phyloP scores from a whole-genome alignment of 169 alveolate species.

The Cryptosporidium sp. region DNA sequence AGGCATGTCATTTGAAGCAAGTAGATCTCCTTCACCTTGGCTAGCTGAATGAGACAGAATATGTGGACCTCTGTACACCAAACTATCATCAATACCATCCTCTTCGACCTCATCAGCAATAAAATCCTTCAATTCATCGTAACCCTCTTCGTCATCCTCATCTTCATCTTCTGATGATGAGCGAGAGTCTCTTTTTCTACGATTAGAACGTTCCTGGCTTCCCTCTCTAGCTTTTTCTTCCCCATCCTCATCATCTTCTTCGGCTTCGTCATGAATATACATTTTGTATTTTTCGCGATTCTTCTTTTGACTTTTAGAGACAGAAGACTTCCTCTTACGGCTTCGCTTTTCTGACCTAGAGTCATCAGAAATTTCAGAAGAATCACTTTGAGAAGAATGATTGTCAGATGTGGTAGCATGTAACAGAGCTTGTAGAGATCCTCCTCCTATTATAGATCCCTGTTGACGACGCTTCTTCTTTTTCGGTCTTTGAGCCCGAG shows the following conservation, averaged over 20 bases:
- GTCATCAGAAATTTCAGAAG: conserved; percentile 11
- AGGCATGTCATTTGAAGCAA: not conserved
- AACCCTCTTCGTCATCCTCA: conserved; percentile 19
- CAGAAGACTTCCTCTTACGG: conserved; percentile 7
- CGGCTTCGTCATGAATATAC: conserved; percentile 59
- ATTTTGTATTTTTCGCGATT: conserved; percentile 11
- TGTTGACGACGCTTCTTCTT: conserved; percentile 60
- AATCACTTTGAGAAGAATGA: not conserved
- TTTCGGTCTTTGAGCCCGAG: conserved; percentile 32
- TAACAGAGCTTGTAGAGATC: conserved; percentile 25
- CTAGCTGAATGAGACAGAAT: not conserved
- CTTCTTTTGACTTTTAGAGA: conserved; percentile 18
- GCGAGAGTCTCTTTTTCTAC: conserved; percentile 17
- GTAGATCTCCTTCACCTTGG: conserved; percentile 4
- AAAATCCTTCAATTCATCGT: conserved; percentile 18
- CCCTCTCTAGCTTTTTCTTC: conserved; percentile 19
- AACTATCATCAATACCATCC: conserved; percentile 35
- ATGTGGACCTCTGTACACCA: conserved; percentile 20
- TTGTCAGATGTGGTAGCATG: not conserved
- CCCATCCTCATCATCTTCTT: conserved; percentile 71
- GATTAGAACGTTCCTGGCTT: conserved; percentile 4
- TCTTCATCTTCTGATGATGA: conserved; percentile 26
- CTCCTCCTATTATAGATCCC: conserved; percentile 29
- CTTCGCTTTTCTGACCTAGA: not conserved
- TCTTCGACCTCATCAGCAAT: conserved; percentile 62